Percentiles rank a stretch among this genome's conserved stretches.
Conservation (phyloP, 2,329 filamentous ascomycete genomes). For the Fusarium multiceps region DNA sequence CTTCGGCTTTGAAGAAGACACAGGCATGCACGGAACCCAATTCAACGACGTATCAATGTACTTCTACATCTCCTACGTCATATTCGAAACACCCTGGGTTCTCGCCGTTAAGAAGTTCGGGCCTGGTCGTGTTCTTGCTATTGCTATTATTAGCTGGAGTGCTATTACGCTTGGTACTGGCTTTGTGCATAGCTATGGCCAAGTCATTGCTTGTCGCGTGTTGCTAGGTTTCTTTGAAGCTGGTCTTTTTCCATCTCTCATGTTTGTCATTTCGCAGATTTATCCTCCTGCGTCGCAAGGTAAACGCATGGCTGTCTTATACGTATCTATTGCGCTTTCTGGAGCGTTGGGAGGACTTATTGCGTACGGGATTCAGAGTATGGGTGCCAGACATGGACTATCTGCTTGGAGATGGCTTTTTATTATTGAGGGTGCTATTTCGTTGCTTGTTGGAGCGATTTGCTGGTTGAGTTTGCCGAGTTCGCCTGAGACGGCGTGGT, state of each 20-base stretch:
- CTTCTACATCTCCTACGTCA: slow-evolving; percentile 50
- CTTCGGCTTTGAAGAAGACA: slow-evolving; percentile 49
- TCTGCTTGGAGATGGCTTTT: slow-evolving; percentile 65
- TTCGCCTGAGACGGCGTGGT: slow-evolving; percentile 57
- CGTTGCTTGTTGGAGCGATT: slow-evolving; percentile 45
- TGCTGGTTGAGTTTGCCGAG: slow-evolving; percentile 58
- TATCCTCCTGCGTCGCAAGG: slow-evolving; percentile 33
- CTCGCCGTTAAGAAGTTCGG: slow-evolving; percentile 49
- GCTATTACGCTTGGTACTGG: slow-evolving; percentile 48
- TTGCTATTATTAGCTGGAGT: slow-evolving; percentile 51
- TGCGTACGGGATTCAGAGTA: slow-evolving; percentile 50
- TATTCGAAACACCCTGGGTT: slow-evolving; percentile 49
- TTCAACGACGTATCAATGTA: slow-evolving; percentile 49
- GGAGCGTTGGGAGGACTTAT: slow-evolving; percentile 49
- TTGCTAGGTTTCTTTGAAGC: slow-evolving; percentile 52
- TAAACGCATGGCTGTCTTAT: slow-evolving; percentile 48
- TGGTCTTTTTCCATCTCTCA: slow-evolving; percentile 50
- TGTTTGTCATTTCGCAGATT: slow-evolving; percentile 17
- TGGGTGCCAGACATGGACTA: slow-evolving; percentile 59
- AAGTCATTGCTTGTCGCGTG: slow-evolving; percentile 46
- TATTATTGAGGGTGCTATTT: slow-evolving; percentile 56
- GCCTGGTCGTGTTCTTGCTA: slow-evolving; percentile 41
- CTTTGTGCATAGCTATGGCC: slow-evolving; percentile 45
- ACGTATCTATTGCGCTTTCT: slow-evolving; percentile 48
- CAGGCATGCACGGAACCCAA: slow-evolving; percentile 46